A percentile compares a stretch with the other conserved stretches of the same genome.
These are phyloP conservation scores for Phytophthora pseudosyringae DNA, from an alignment of 352 stramenopile species.

Conservation along the genomic window DNA sequence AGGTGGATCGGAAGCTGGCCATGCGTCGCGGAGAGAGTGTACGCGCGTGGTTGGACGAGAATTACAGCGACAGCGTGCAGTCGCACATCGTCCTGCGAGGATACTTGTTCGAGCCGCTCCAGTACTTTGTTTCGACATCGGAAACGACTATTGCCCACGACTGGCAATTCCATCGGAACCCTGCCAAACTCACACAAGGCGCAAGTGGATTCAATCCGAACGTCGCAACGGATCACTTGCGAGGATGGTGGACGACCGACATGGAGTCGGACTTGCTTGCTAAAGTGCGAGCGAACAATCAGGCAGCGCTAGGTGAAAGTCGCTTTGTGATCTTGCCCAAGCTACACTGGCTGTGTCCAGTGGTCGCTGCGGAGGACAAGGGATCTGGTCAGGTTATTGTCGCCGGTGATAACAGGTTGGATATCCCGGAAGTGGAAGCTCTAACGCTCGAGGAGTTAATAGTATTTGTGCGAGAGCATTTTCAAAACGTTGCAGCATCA, in stretches of 20 bases:
- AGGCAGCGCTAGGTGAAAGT: conserved; percentile 35
- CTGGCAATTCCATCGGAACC: conserved; percentile 55
- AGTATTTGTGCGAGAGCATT: conserved; percentile 44
- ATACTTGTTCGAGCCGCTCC: conserved; percentile 74
- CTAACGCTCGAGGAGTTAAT: conserved; percentile 51
- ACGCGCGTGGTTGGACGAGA: conserved; percentile 50
- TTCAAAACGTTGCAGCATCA: conserved; percentile 31
- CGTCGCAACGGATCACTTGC: conserved; percentile 56
- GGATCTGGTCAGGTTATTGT: conserved; percentile 32
- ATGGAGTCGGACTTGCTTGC: conserved; percentile 46
- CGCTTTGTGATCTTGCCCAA: conserved; percentile 74
- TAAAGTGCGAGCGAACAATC: conserved; percentile 47
- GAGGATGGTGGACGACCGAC: conserved; percentile 73
- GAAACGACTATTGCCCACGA: conserved; percentile 50
- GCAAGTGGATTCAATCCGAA: conserved; percentile 23
- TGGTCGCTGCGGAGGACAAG: conserved; percentile 45
- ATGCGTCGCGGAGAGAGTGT: conserved; percentile 65
- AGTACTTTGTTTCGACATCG: conserved; percentile 50
- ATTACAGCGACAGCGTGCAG: conserved; percentile 59
- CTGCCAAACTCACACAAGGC: neutral
- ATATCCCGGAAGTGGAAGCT: conserved; percentile 35
- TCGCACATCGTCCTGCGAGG: conserved; percentile 68
- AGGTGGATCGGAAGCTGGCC: conserved; percentile 71
- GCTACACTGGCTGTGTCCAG: conserved; percentile 66
- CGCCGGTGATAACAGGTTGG: conserved; percentile 40